Conservation (phyloP, 2,329 filamentous ascomycete species). For the Trichophyton simii region DNA sequence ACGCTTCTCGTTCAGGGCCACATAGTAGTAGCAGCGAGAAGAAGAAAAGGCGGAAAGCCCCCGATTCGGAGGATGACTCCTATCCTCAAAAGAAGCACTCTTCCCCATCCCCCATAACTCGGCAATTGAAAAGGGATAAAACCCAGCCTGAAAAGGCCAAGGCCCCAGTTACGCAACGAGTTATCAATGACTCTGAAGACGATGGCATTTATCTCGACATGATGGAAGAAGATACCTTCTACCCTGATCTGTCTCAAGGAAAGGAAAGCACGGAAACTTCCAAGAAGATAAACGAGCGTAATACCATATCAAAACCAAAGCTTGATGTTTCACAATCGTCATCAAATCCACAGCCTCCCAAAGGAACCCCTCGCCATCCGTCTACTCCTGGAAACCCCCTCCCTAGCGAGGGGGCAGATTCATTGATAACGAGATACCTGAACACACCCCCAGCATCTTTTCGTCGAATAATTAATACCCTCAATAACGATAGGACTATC, state of each 20-base stretch:
- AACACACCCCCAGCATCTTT: constrained; percentile 19
- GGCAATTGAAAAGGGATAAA: constrained; percentile 8
- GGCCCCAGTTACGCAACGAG: constrained; percentile 1
- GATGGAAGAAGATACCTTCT: constrained; percentile 1
- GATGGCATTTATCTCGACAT: constrained; percentile 15
- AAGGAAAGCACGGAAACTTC: neutral
- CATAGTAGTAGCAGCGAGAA: constrained; percentile 27
- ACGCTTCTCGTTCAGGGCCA: constrained; percentile 27
- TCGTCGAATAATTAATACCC: constrained; percentile 18
- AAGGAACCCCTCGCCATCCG: neutral
- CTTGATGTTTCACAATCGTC: neutral
- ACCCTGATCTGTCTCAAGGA: constrained; percentile 9
- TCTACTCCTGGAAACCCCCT: neutral
- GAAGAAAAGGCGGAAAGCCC: constrained; percentile 38
- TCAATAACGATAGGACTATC: constrained; percentile 22
- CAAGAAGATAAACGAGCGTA: neutral
- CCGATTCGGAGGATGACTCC: constrained; percentile 33
- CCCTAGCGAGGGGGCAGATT: constrained; percentile 8
- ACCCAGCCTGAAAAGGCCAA: constrained; percentile 7
- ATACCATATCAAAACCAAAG: neutral
- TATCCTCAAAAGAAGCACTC: constrained; percentile 20
- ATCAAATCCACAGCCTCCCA: neutral
- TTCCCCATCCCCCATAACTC: constrained; percentile 7
- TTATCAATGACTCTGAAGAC: constrained; percentile 28
- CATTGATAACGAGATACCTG: constrained; percentile 23